Evolutionary conservation across 108 stramenopile genomes (phyloP).

Genomic region (Cyclotella atomus): DNA sequence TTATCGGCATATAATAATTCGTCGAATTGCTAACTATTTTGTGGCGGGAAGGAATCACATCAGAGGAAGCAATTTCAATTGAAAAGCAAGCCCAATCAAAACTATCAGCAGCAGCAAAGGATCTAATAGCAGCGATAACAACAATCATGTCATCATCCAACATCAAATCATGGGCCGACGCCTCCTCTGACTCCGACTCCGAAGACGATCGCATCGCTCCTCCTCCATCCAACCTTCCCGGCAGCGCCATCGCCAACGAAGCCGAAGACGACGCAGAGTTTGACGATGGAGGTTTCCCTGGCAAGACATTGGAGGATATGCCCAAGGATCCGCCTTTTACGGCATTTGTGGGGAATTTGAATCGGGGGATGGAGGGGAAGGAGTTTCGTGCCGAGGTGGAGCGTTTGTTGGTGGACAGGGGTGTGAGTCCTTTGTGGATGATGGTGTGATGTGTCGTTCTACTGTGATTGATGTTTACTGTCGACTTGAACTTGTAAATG

Average conservation of each 20-base stretch:
- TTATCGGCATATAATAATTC: too few species aligned
- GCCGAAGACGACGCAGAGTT: conserved; percentile 7
- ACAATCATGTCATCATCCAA: conserved; percentile 37
- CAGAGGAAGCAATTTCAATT: too few species aligned
- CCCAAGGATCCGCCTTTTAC: conserved; percentile 37
- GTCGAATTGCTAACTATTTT: too few species aligned
- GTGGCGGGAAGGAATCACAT: too few species aligned
- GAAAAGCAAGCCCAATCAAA: too few species aligned
- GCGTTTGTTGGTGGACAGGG: conserved; percentile 10
- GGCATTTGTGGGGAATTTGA: conserved; percentile 43
- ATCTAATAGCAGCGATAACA: not conserved
- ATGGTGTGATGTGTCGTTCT: too few species aligned
- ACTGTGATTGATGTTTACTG: too few species aligned
- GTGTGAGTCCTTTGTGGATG: not conserved
- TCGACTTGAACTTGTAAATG: too few species aligned
- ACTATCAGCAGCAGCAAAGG: not conserved
- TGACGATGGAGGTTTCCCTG: not conserved
- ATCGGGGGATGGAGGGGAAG: conserved; percentile 11
- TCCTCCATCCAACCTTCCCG: conserved; percentile 29
- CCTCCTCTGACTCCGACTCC: conserved; percentile 54
- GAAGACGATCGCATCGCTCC: conserved; percentile 27
- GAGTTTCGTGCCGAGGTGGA: conserved; percentile 38
- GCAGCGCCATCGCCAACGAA: conserved; percentile 8
- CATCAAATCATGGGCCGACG: conserved; percentile 52
- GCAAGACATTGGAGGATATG: conserved; percentile 5